These are phyloP conservation scores for Lathyrus oleraceus DNA, from an alignment of 306 rosid genomes.

Conservation along the genomic window DNA sequence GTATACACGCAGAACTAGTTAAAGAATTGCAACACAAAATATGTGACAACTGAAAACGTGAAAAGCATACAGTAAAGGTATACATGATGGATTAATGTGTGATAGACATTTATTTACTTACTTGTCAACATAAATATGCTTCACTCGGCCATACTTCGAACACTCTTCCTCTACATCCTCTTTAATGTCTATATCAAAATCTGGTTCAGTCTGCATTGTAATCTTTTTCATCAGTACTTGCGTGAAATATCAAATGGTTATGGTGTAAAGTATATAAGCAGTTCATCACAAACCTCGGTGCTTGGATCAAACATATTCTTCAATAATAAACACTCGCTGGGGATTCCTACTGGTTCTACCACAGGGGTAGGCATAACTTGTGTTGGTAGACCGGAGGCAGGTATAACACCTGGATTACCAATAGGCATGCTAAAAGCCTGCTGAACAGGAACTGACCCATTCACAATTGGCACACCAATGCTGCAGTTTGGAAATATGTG, in stretches of 20 bases:
- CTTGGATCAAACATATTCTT: constrained; percentile 97
- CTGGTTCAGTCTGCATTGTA: constrained; percentile 74
- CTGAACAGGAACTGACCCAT: constrained; percentile 70
- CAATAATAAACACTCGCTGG: constrained; percentile 85
- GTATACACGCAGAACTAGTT: constrained; percentile 28
- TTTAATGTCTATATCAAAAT: constrained; percentile 85
- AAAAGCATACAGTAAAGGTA: neutral
- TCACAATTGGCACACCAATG: constrained; percentile 66
- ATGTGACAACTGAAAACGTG: neutral
- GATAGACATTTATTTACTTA: constrained; percentile 45
- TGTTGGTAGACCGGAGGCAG: constrained; percentile 52
- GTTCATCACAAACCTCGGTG: constrained; percentile 65
- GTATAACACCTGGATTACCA: constrained; percentile 57
- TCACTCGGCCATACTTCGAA: constrained; percentile 86
- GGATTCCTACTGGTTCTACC: constrained; percentile 71
- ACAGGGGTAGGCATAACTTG: constrained; percentile 53
- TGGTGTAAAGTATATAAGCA: constrained; percentile 9
- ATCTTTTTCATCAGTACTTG: constrained; percentile 26
- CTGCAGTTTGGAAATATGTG: constrained; percentile 49
- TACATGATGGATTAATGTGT: constrained; percentile 1
- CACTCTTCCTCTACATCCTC: constrained; percentile 98
- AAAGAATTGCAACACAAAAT: neutral
- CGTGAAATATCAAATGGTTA: constrained; percentile 24
- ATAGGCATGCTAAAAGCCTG: constrained; percentile 60
- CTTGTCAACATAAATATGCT: constrained; percentile 95